A percentile compares a stretch with the other conserved stretches of the same genome.
These are phyloP conservation scores for Rhizopus stolonifer DNA, from an alignment of 371 early-diverging fungal genomes.

Conservation along the genomic window DNA sequence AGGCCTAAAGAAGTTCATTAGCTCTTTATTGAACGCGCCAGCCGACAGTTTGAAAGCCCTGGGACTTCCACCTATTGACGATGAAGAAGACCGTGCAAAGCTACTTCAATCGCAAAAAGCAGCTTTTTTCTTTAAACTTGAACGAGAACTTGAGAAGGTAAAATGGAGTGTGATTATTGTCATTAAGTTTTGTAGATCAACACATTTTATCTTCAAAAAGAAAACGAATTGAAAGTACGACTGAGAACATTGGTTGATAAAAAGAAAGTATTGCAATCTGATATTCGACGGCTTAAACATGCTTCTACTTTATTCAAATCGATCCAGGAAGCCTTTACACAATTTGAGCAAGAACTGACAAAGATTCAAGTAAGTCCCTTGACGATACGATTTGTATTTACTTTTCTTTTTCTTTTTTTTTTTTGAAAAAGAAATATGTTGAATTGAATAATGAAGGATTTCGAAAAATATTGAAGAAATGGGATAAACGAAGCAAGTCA, in stretches of 20 bases:
- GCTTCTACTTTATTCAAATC: slow-evolving; percentile 62
- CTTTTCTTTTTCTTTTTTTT: background rate
- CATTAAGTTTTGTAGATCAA: slow-evolving; percentile 59
- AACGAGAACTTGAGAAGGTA: slow-evolving; percentile 83
- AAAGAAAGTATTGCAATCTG: slow-evolving; percentile 71
- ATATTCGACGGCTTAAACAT: slow-evolving; percentile 53
- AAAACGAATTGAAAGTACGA: slow-evolving; percentile 76
- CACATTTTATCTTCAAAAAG: slow-evolving; percentile 79
- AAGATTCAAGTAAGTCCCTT: slow-evolving; percentile 78
- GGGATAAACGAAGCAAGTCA: slow-evolving; percentile 95
- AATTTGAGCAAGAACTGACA: slow-evolving; percentile 89
- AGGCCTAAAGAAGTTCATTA: slow-evolving; percentile 94
- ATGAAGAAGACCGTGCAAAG: slow-evolving; percentile 57
- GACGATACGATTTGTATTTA: background rate
- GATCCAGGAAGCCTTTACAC: slow-evolving; percentile 84
- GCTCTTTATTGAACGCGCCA: slow-evolving; percentile 55
- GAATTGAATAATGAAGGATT: slow-evolving; percentile 95
- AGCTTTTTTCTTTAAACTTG: slow-evolving; percentile 81
- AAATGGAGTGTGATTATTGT: background rate
- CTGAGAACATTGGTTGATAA: slow-evolving; percentile 75
- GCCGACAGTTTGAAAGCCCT: slow-evolving; percentile 25
- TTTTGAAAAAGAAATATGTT: slow-evolving; percentile 90
- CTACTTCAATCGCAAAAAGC: slow-evolving; percentile 72
- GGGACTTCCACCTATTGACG: slow-evolving; percentile 38
- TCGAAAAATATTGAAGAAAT: slow-evolving; percentile 96